These are phyloP conservation scores for Metarhizium guizhouense DNA, from an alignment of 2,329 filamentous ascomycete genomes.

Conservation along the genomic window DNA sequence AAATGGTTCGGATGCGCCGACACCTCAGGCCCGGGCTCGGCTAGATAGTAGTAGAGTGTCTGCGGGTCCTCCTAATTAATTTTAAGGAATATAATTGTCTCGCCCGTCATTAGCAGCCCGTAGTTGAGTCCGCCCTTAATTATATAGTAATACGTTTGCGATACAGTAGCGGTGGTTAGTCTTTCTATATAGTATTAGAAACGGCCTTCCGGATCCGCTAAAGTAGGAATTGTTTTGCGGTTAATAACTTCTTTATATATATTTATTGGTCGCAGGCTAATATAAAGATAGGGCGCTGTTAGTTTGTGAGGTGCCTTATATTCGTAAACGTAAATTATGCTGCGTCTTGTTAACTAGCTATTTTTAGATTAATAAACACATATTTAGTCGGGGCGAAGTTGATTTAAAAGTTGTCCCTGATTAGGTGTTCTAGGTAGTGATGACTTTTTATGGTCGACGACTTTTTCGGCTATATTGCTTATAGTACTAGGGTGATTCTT, in stretches of 20 bases:
- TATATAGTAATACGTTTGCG: too few relatives aligned
- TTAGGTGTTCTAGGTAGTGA: too few relatives aligned
- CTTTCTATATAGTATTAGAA: constrained; percentile 27
- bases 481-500: constrained; percentile 1
- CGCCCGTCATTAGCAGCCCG: too few relatives aligned
- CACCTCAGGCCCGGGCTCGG: too few relatives aligned
- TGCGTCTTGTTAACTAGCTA: not conserved
- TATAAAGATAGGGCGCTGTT: constrained; percentile 29
- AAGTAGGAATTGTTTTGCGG: constrained; percentile 16
- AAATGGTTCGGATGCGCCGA: too few relatives aligned
- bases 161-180: too few relatives aligned
- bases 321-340: constrained; percentile 26
- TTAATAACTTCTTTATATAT: constrained; percentile 28
- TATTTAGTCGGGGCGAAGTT: constrained; percentile 24
- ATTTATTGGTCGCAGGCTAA: constrained; percentile 31
- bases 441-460: constrained; percentile 6
- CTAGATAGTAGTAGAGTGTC: too few relatives aligned
- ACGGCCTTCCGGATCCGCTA: constrained; percentile 17
- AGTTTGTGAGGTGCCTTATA: constrained; percentile 41
- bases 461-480: not conserved
- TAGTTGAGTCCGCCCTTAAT: too few relatives aligned
- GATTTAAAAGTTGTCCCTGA: too few relatives aligned
- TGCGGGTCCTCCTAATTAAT: too few relatives aligned
- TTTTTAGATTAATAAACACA: constrained; percentile 13
- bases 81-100: too few relatives aligned